Conservation (phyloP, 2,329 filamentous ascomycete genomes). For the Sporothrix curviconia region DNA sequence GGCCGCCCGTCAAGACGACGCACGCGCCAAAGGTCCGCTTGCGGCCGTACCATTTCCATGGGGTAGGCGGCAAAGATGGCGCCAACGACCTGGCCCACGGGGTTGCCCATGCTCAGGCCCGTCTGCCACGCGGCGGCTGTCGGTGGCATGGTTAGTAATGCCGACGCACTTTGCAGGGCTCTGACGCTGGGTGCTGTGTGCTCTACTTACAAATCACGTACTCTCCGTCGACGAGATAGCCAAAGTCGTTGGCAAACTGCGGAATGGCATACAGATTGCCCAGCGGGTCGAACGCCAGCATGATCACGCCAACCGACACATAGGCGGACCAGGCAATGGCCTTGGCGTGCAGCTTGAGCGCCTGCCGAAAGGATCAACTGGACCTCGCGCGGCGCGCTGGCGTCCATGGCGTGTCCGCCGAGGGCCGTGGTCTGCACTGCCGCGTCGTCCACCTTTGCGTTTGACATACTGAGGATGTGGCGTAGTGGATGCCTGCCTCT, state of each 20-base stretch:
- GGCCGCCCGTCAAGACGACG: constrained; percentile 38
- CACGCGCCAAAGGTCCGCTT: constrained; percentile 40
- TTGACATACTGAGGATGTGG: background rate
- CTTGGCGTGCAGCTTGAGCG: background rate
- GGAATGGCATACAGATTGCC: constrained; percentile 7
- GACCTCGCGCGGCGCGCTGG: background rate
- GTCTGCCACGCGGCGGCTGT: constrained; percentile 39
- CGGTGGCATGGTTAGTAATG: no score
- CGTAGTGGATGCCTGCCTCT: background rate
- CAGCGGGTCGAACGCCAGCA: constrained; percentile 12
- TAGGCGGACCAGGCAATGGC: constrained; percentile 11
- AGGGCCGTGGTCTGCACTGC: background rate
- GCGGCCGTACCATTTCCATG: constrained; percentile 39
- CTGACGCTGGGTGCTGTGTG: no score
- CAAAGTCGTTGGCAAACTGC: constrained; percentile 9
- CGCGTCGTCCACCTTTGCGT: background rate
- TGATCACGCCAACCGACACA: constrained; percentile 12
- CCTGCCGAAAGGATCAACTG: background rate
- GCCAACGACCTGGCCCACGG: constrained; percentile 50
- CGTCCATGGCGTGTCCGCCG: background rate
- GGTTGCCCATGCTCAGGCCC: constrained; percentile 45
- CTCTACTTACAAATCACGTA: constrained; percentile 2
- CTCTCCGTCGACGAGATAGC: background rate
- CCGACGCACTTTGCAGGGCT: no score
- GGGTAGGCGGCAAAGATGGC: constrained; percentile 44